Base-by-base conservation (phyloP, 106 monocot genomes). In the Acorus gramineus region DNA sequence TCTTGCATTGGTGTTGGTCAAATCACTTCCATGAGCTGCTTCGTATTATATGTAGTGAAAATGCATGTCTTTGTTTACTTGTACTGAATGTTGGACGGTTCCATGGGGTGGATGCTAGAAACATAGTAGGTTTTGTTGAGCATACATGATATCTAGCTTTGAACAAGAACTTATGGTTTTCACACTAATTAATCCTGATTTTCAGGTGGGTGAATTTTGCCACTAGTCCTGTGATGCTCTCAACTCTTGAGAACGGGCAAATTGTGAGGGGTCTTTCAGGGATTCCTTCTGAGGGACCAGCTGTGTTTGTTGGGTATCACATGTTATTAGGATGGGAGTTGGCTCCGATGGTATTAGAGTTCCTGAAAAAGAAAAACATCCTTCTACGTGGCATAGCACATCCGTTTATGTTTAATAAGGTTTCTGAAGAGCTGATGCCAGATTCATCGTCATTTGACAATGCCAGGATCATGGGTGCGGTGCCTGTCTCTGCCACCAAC, bases 291-390 rank as follows among this genome's bases (percentile, higher is more conserved):
- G 64, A 81, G 46, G 89, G 93, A 51, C 93, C 93, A 51, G 74
- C 53, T 51, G n/a, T 93, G 55, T 64, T 93, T 64, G 79, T 93
- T 71, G 93, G 93, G 66, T 79, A 93, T 55, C 93, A 93, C 69
- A 93, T 89, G 89, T 45, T 93, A 3, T 50, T 89, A 81, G 93
- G 89, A 44, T 72, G 63, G 8, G 93, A 93, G 11, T 43, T 81
- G 14, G 78, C 53, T 66, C 76, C 80, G 7, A 3, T 93, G 49
- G 62, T 77, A n/a, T 46, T 50, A 44, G 61, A 70, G 50, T 64
- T 89, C 8, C 49, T 83, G 5, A 55, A 0, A 14, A 73, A 83
- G 66, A 84, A 55, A 59, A 75, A 70, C 11, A 86, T 93, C 46
- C 71, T 67, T 69, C 71, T 89, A 13, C 78, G 89, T 53, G 86